Evolutionary conservation across 2,329 filamentous ascomycete species (phyloP).

Genomic region (Ophiosphaerella korrae): DNA sequence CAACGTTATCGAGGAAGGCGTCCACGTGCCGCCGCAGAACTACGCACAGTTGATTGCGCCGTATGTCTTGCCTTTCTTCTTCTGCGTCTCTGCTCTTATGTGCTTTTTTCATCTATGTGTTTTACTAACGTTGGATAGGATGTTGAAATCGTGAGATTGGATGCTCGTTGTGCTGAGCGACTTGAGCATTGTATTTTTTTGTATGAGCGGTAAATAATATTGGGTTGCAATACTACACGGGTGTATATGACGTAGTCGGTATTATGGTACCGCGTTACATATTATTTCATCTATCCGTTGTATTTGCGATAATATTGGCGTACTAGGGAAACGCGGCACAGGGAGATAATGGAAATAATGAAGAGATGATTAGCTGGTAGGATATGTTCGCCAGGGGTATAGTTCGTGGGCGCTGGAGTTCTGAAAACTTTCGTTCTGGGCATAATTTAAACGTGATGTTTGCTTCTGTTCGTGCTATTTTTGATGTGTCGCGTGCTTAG

Average conservation of each 20-base stretch:
- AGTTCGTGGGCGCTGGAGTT: no score
- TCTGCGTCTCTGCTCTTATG: background rate
- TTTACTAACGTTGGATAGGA: constrained; percentile 19
- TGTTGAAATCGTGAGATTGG: constrained; percentile 37
- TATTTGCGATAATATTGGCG: no score
- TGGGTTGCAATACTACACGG: no score
- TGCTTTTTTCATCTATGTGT: background rate
- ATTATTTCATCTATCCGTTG: no score
- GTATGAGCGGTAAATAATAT: no score
- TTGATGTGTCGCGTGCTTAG: no score
- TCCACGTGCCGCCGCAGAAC: constrained; percentile 37
- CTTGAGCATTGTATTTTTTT: no score
- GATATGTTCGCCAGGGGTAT: background rate
- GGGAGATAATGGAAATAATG: background rate
- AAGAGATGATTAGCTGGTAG: background rate
- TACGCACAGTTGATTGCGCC: constrained; percentile 44
- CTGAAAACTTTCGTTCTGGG: background rate
- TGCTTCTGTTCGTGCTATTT: background rate
- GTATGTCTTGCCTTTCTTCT: constrained; percentile 26
- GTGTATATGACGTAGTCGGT: no score
- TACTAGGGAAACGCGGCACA: background rate
- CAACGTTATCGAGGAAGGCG: constrained; percentile 41
- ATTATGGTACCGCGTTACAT: no score
- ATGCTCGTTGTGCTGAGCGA: no score
- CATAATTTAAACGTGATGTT: constrained; percentile 1